Conservation (phyloP, 306 rosid genomes). For the Prunus mira region DNA sequence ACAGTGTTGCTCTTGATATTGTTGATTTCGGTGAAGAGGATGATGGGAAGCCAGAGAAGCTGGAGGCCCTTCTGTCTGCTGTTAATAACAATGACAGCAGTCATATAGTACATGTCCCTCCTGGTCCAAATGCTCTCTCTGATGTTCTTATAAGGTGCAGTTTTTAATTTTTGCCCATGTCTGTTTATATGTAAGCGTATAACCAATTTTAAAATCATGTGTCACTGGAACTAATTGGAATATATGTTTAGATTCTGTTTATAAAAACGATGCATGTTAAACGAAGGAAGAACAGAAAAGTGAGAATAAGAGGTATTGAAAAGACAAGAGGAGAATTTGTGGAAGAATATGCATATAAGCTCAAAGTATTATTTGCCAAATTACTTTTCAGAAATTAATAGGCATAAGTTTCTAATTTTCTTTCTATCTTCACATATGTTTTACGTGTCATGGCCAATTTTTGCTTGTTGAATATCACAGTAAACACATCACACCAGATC, state of each 20-base stretch:
- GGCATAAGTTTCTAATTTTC: background rate
- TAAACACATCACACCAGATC: background rate
- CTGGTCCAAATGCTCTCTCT: constrained; percentile 40
- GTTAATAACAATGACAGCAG: constrained; percentile 38
- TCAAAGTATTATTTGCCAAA: background rate
- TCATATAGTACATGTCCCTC: constrained; percentile 38
- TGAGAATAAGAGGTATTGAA: background rate
- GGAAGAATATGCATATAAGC: background rate
- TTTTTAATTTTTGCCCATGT: background rate
- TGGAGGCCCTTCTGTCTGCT: constrained; percentile 45
- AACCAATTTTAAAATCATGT: background rate
- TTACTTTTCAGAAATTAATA: background rate
- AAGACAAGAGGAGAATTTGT: background rate
- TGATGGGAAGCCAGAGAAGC: constrained; percentile 40
- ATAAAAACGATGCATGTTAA: background rate
- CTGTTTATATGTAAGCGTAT: background rate
- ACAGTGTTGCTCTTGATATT: constrained; percentile 43
- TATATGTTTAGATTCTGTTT: background rate
- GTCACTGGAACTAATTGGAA: background rate
- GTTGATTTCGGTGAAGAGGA: constrained; percentile 44
- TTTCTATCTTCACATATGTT: background rate
- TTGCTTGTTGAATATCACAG: background rate
- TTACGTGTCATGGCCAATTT: background rate
- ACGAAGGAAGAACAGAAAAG: background rate
- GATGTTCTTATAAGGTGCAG: constrained; percentile 38